phyloP scores from a whole-genome alignment of 768 basidiomycete species.

The Suillus subalutaceus region DNA sequence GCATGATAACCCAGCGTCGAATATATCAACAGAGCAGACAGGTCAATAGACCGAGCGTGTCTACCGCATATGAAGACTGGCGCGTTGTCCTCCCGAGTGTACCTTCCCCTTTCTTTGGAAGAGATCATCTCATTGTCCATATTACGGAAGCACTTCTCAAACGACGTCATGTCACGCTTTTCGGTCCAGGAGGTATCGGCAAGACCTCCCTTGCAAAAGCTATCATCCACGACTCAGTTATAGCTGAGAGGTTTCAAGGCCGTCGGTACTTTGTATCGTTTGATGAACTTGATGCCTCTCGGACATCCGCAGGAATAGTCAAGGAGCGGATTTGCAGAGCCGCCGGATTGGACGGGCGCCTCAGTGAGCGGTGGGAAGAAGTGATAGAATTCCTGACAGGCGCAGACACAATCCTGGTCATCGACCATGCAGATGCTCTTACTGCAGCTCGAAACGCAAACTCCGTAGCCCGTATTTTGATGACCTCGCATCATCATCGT shows the following conservation, averaged over 20 bases:
- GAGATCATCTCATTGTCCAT: neutral
- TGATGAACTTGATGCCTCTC: neutral
- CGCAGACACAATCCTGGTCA: constrained; percentile 1
- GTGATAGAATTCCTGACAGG: neutral
- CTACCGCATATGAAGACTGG: neutral
- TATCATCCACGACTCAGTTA: neutral
- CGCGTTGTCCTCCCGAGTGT: neutral
- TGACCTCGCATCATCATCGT: constrained; percentile 4
- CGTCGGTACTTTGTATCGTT: constrained; percentile 6
- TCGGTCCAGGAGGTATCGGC: constrained; percentile 7
- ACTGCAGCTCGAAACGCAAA: neutral
- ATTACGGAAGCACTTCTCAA: neutral
- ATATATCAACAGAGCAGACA: neutral
- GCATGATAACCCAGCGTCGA: neutral
- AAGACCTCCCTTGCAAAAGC: constrained; percentile 10
- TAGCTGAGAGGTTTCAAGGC: constrained; percentile 5
- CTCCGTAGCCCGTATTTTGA: neutral
- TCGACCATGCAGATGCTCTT: constrained; percentile 8
- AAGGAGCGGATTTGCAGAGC: neutral
- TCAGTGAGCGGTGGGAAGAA: neutral
- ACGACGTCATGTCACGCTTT: constrained; percentile 5
- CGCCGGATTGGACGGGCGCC: neutral
- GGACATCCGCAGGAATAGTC: neutral
- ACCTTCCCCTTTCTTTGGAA: constrained; percentile 7
- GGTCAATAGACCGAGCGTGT: neutral